These are phyloP conservation scores for Zymoseptoria passerinii DNA, from an alignment of 2,329 filamentous ascomycete genomes.

Conservation along the genomic window DNA sequence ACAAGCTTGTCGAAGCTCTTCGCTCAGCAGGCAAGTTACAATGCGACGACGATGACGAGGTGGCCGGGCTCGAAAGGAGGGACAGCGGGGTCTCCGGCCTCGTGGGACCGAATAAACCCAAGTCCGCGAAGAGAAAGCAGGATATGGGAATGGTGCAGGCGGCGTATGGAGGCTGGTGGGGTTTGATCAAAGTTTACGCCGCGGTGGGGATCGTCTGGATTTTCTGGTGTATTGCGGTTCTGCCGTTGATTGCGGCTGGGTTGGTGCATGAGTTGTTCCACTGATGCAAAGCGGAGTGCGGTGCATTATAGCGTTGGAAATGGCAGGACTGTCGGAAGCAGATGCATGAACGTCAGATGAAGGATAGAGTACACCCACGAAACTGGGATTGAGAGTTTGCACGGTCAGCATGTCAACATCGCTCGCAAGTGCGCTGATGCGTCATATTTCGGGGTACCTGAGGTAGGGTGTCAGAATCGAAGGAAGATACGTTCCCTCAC, in stretches of 20 bases:
- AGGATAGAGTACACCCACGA: too few species aligned
- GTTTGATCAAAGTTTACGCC: conserved; percentile 23
- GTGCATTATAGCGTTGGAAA: too few species aligned
- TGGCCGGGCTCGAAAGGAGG: neutral
- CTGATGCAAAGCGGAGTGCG: too few species aligned
- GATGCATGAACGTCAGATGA: too few species aligned
- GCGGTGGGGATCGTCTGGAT: conserved; percentile 30
- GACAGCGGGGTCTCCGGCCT: conserved; percentile 1
- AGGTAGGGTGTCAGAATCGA: too few species aligned
- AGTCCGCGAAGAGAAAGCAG: conserved; percentile 2
- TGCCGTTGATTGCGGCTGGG: conserved; percentile 28
- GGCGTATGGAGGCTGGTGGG: conserved; percentile 22
- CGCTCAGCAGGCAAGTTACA: conserved; percentile 4
- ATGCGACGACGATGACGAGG: conserved; percentile 9
- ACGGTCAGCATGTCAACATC: too few species aligned
- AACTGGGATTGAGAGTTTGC: too few species aligned
- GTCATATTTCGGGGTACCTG: too few species aligned
- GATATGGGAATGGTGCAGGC: conserved; percentile 7
- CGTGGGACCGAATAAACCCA: neutral
- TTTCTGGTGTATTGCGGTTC: conserved; percentile 31
- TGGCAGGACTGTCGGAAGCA: too few species aligned
- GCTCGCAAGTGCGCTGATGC: too few species aligned
- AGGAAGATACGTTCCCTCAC: too few species aligned
- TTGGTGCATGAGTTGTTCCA: conserved; percentile 25
- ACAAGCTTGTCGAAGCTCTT: conserved; percentile 49